Conservation (phyloP, 2,329 filamentous ascomycete species). For the Cordyceps javanica region DNA sequence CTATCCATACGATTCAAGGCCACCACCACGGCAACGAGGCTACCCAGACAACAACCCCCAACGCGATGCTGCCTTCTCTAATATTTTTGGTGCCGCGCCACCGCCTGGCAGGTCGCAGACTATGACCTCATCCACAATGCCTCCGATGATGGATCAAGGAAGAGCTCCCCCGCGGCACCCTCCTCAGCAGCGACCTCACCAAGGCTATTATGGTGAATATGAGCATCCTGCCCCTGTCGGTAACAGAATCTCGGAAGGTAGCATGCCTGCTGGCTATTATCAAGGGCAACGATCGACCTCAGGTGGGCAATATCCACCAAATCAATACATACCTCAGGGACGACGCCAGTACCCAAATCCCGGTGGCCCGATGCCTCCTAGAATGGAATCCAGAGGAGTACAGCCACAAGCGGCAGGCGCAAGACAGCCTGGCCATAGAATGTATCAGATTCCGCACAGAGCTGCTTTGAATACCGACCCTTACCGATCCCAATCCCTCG, state of each 20-base stretch:
- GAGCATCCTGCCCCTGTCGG: constrained; percentile 22
- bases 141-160: constrained; percentile 48
- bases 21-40: constrained; percentile 37
- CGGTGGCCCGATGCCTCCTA: constrained; percentile 48
- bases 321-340: constrained; percentile 43
- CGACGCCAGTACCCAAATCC: constrained; percentile 41
- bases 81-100: constrained; percentile 86
- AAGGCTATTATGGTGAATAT: constrained; percentile 30
- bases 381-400: constrained; percentile 56
- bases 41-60: constrained; percentile 56
- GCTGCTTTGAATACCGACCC: constrained; percentile 78
- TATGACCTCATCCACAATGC: constrained; percentile 72
- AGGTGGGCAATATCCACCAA: constrained; percentile 33
- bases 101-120: constrained; percentile 88
- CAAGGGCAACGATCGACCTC: constrained; percentile 47
- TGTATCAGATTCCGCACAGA: constrained; percentile 55
- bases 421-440: constrained; percentile 47
- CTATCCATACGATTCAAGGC: constrained; percentile 49
- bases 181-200: constrained; percentile 47
- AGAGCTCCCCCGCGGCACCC: constrained; percentile 50
- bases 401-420: constrained; percentile 35
- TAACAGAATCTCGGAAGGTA: constrained; percentile 34
- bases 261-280: constrained; percentile 46
- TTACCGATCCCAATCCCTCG: constrained; percentile 90
- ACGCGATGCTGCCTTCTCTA: constrained; percentile 91